Conservation (phyloP, 257 asterid genomes). For the Coffea eugenioides region DNA sequence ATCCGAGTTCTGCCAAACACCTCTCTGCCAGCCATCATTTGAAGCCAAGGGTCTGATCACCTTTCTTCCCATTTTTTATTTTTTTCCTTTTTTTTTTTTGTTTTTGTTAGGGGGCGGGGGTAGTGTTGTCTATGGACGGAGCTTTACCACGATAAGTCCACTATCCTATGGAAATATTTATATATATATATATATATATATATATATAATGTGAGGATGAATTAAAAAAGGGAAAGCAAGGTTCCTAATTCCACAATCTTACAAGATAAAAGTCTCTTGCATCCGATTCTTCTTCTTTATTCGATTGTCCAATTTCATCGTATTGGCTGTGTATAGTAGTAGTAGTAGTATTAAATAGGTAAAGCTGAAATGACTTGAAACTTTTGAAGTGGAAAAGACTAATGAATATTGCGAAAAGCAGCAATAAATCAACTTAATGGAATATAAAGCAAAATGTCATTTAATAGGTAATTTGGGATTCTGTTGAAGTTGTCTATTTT, state of each 20-base stretch:
- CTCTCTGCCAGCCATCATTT: not conserved
- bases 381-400: not conserved
- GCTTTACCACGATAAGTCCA: not conserved
- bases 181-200: no score
- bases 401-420: not conserved
- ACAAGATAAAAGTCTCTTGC: not conserved
- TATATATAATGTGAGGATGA: not conserved
- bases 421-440: not conserved
- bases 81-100: no score
- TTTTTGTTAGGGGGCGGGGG: no score
- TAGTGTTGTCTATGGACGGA: not conserved
- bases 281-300: not conserved
- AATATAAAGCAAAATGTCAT: not conserved
- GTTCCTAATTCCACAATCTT: not conserved
- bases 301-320: not conserved
- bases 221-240: not conserved
- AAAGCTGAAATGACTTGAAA: not conserved
- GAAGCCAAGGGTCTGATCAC: not conserved
- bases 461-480: not conserved
- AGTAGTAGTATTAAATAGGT: not conserved
- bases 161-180: not conserved
- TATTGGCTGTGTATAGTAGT: not conserved
- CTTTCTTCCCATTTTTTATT: no score
- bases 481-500: not conserved
- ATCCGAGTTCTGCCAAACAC: not conserved